phyloP scores from a whole-genome alignment of 75 land plant species.

The Sequoiadendron giganteum region DNA sequence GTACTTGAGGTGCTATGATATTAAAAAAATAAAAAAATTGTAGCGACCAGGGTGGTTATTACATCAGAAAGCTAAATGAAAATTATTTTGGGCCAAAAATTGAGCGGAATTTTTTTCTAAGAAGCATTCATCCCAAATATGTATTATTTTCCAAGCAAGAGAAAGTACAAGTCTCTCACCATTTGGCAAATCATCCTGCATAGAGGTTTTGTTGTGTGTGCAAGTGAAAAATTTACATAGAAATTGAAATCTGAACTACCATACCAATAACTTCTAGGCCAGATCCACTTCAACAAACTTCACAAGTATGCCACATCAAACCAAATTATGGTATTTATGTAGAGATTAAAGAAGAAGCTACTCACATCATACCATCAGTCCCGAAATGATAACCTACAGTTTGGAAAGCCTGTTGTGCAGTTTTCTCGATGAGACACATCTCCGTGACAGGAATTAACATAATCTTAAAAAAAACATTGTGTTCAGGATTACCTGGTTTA shows the following conservation, averaged over 20 bases:
- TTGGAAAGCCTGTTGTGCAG: conserved; percentile 23
- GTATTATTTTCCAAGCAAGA: neutral
- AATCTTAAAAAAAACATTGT: neutral
- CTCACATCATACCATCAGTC: conserved; percentile 35
- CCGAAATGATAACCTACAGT: conserved; percentile 23
- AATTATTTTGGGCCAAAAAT: too few relatives aligned
- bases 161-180: neutral
- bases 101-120: neutral
- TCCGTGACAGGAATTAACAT: neutral
- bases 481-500: conserved; percentile 11
- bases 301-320: neutral
- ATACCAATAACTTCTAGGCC: neutral
- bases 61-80: too few relatives aligned
- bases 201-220: neutral
- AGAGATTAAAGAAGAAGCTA: neutral
- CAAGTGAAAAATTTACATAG: neutral
- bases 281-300: neutral
- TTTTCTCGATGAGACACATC: neutral
- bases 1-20: too few relatives aligned
- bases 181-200: neutral
- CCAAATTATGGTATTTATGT: neutral
- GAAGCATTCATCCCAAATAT: neutral
- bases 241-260: too few relatives aligned
- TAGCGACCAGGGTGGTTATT: too few relatives aligned
- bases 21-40: too few relatives aligned